phyloP scores from a whole-genome alignment of 331 rosid genomes.

The Rosa hybrid region DNA sequence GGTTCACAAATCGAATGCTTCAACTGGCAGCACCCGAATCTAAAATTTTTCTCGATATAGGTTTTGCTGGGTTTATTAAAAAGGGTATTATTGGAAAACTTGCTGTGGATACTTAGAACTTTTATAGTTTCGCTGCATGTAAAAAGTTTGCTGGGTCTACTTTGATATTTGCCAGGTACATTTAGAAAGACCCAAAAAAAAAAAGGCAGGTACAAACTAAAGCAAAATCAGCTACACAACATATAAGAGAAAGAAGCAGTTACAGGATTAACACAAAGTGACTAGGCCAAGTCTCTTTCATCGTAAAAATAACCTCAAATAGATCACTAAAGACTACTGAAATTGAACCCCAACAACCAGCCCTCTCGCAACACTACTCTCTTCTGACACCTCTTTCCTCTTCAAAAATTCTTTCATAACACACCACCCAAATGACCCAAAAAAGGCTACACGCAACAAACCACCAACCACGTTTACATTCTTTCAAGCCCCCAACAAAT shows the following conservation, averaged over 20 bases:
- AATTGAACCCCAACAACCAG: background rate
- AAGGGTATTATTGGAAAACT: too few relatives aligned
- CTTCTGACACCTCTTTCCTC: background rate
- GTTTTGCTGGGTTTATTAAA: too few relatives aligned
- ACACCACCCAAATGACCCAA: background rate
- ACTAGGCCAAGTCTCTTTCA: background rate
- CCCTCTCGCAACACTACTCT: background rate
- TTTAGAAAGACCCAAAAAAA: too few relatives aligned
- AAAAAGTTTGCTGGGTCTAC: too few relatives aligned
- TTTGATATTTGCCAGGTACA: too few relatives aligned
- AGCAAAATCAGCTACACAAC: background rate
- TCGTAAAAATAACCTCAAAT: background rate
- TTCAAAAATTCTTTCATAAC: background rate
- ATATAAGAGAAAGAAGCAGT: background rate
- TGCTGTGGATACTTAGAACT: too few relatives aligned
- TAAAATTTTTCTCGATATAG: too few relatives aligned
- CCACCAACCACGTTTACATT: background rate
- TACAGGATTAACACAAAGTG: background rate
- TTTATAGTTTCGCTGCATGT: too few relatives aligned
- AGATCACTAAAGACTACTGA: background rate
- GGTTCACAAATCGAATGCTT: slow-evolving; percentile 39
- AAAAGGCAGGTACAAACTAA: background rate
- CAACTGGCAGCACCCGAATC: background rate
- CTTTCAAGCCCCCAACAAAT: background rate
- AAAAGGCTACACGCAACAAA: background rate